These are phyloP conservation scores for Fraxinus ornus DNA, from an alignment of 305 asterid species.

Conservation along the genomic window DNA sequence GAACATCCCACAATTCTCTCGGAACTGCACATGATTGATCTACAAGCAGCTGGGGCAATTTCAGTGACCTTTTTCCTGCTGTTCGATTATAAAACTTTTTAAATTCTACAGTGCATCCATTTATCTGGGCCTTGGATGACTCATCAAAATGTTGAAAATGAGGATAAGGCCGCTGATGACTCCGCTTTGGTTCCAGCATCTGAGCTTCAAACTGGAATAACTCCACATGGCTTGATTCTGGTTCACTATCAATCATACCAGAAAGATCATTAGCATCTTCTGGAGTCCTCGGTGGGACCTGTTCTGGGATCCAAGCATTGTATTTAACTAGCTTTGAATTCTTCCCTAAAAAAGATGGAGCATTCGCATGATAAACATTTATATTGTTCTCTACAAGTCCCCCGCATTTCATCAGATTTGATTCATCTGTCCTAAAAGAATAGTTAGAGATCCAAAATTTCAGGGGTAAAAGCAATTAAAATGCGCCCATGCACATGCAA, in stretches of 20 bases:
- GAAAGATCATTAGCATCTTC: conserved; percentile 28
- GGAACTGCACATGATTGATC: conserved; percentile 19
- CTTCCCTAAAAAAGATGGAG: conserved; percentile 23
- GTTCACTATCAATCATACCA: conserved; percentile 17
- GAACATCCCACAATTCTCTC: conserved; percentile 29
- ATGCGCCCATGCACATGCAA: background rate
- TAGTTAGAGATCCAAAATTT: conserved; percentile 8
- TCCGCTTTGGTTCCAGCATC: conserved; percentile 12
- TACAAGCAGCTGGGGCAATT: conserved; percentile 16
- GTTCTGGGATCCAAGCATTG: conserved; percentile 26
- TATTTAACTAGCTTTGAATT: conserved; percentile 22
- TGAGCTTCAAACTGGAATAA: conserved; percentile 21
- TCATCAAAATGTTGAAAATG: conserved; percentile 18
- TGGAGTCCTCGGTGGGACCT: conserved; percentile 15
- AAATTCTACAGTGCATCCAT: conserved; percentile 19
- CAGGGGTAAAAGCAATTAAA: background rate
- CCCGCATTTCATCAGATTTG: conserved; percentile 20
- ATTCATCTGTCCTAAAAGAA: conserved; percentile 22
- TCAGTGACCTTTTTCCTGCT: conserved; percentile 21
- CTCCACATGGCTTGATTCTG: conserved; percentile 18
- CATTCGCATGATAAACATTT: conserved; percentile 23
- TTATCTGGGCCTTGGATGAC: conserved; percentile 25
- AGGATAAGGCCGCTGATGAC: conserved; percentile 21
- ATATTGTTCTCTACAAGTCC: conserved; percentile 27
- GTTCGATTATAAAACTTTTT: conserved; percentile 17